Evolutionary conservation across 257 asterid genomes (phyloP).

Genomic region (Solanum rostratum): DNA sequence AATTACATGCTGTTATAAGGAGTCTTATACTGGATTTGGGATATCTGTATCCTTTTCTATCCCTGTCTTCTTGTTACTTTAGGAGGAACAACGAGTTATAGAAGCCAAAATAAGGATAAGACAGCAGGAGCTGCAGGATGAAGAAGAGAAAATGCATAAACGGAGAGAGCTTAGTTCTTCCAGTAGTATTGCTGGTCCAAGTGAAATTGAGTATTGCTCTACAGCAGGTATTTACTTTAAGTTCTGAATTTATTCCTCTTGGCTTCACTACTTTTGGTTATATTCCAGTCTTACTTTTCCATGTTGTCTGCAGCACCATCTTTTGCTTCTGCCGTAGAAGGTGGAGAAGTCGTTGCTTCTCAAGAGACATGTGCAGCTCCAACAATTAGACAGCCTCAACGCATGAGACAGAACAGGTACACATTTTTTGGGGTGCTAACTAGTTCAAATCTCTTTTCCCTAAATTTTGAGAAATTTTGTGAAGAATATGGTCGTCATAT

Average conservation of each 20-base stretch:
- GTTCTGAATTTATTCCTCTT: background rate
- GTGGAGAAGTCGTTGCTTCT: slow-evolving; percentile 43
- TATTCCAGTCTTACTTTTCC: background rate
- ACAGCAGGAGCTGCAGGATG: slow-evolving; percentile 86
- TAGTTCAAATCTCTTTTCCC: background rate
- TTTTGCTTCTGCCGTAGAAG: slow-evolving; percentile 49
- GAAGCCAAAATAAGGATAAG: slow-evolving; percentile 99
- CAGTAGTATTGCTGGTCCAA: slow-evolving; percentile 38
- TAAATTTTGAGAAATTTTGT: background rate
- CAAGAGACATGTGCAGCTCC: slow-evolving; percentile 35
- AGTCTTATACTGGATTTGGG: background rate
- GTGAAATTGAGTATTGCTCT: slow-evolving; percentile 49
- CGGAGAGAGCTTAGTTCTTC: slow-evolving; percentile 55
- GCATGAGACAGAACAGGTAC: slow-evolving; percentile 71
- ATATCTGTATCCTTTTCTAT: background rate
- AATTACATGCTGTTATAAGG: background rate
- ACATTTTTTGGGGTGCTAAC: background rate
- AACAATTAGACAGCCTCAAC: slow-evolving; percentile 28
- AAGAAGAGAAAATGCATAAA: slow-evolving; percentile 59
- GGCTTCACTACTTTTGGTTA: slow-evolving; percentile 1
- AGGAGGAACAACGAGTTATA: slow-evolving; percentile 97
- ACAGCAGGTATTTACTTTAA: slow-evolving; percentile 43
- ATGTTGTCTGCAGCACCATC: slow-evolving; percentile 37
- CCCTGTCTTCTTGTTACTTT: background rate
- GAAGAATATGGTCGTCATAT: background rate